Base-by-base conservation (phyloP, 768 basidiomycete species). In the Nidularia pulvinata region DNA sequence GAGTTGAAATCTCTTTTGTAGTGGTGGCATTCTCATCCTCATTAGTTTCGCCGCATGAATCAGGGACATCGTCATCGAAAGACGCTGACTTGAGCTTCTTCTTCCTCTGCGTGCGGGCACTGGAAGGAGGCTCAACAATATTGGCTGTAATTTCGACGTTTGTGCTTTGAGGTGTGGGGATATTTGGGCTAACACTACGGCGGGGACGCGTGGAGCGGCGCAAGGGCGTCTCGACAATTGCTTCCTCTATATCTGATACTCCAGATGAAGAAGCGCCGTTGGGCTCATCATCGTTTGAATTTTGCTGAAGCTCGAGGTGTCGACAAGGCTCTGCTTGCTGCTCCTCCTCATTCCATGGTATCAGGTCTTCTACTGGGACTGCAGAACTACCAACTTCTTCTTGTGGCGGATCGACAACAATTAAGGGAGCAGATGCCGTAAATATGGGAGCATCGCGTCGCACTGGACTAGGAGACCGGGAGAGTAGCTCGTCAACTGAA, bases 201-300 rank as follows among this genome's bases (percentile, higher is more conserved):
- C 69, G 68, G 30, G 72, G 72, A 52, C 74, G 71, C n/a, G 65
- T 66, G n/a, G 76, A 76, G 47, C 69, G 64, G 50, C 73, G 67
- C 16, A 71, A 53, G 19, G 73, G 72, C 14, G 66, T 69, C 11
- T 11, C 37, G 37, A 11, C 16, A 4, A 25, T 4, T 25, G 25
- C 25, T 25, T 25, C 25, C 25, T 25, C 25, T 4, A 25, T 4
- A 25, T 25, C 25, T 25, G 4, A 25, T 25, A 25, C 25, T 25
- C 25, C 4, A 25, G 25, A 25, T 25, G 25, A 25, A 25, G 25
- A 25, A 25, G 25, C 4, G 25, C 25, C 25, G 25, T 25, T 25
- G 25, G 25, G 25, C 25, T 25, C 25, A 25, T 25, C 25, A 25
- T 4, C 25, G 4, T 25, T 25, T 25, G 25, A 25, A 4, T 25